Conservation (phyloP, 2,329 filamentous ascomycete genomes). For the Arthrobotrys conoides region DNA sequence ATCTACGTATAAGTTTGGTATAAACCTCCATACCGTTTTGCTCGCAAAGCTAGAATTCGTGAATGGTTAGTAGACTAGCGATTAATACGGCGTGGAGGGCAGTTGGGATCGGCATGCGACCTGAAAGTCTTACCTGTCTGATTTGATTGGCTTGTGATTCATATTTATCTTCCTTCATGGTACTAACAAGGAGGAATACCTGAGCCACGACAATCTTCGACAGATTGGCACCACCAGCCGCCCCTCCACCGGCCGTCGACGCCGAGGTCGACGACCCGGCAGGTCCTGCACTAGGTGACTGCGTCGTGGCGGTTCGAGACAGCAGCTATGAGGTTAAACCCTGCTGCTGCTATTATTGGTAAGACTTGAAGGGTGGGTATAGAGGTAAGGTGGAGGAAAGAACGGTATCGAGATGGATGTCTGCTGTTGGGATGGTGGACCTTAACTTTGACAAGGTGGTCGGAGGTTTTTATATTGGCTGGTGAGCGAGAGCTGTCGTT, state of each 20-base stretch:
- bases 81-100: not conserved
- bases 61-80: slow-evolving; percentile 7
- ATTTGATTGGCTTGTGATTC: slow-evolving; percentile 92
- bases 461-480: slow-evolving; percentile 54
- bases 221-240: slow-evolving; percentile 73
- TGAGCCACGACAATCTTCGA: slow-evolving; percentile 96
- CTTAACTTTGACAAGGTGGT: slow-evolving; percentile 21
- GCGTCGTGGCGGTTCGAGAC: slow-evolving; percentile 60
- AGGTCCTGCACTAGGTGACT: slow-evolving; percentile 61
- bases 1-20: slow-evolving; percentile 92
- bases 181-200: slow-evolving; percentile 92
- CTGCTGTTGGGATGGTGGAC: slow-evolving; percentile 4
- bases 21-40: slow-evolving; percentile 99
- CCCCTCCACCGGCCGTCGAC: slow-evolving; percentile 61
- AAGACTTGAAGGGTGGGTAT: slow-evolving; percentile 27
- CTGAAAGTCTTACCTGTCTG: slow-evolving; percentile 77
- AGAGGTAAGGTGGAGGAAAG: slow-evolving; percentile 33
- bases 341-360: slow-evolving; percentile 55
- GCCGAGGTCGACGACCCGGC: slow-evolving; percentile 61
- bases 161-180: slow-evolving; percentile 95
- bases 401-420: slow-evolving; percentile 36
- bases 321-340: slow-evolving; percentile 60
- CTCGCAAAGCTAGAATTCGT: slow-evolving; percentile 81
- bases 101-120: slow-evolving; percentile 32
- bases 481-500: slow-evolving; percentile 37